Conservation (phyloP, 2,329 filamentous ascomycete genomes). For the Penicillium sp. region DNA sequence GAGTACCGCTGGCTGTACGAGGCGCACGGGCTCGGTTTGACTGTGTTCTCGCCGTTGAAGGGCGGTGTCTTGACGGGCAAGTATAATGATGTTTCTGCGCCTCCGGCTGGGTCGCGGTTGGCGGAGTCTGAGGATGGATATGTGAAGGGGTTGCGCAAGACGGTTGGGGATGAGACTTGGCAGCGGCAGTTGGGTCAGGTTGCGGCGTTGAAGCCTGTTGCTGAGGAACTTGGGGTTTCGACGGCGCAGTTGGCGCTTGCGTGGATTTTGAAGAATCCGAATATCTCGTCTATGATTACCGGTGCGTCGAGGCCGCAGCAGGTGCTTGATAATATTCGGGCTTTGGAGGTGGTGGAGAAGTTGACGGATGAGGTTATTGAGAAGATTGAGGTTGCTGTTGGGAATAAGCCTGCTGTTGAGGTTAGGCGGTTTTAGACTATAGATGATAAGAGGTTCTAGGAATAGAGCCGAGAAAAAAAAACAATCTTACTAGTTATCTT, state of each 20-base stretch:
- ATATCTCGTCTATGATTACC: constrained; percentile 56
- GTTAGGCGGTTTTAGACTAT: constrained; percentile 17
- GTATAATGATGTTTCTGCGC: constrained; percentile 55
- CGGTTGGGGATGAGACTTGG: constrained; percentile 44
- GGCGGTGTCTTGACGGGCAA: constrained; percentile 65
- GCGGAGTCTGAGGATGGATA: constrained; percentile 57
- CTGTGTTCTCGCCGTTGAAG: constrained; percentile 62
- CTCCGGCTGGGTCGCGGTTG: constrained; percentile 59
- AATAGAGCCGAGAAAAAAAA: not conserved
- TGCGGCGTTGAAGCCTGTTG: constrained; percentile 57
- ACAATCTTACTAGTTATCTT: not conserved
- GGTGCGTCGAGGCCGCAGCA: constrained; percentile 49
- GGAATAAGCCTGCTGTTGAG: constrained; percentile 22
- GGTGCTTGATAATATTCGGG: constrained; percentile 43
- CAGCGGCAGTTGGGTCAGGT: constrained; percentile 24
- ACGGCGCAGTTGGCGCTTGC: constrained; percentile 57
- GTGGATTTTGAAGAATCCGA: constrained; percentile 57
- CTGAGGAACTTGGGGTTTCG: constrained; percentile 62
- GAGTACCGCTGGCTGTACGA: constrained; percentile 63
- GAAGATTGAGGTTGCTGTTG: constrained; percentile 46
- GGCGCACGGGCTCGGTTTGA: constrained; percentile 61
- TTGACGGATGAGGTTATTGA: constrained; percentile 47
- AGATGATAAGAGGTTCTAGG: not conserved
- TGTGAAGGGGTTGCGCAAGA: constrained; percentile 48
- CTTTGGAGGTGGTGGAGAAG: constrained; percentile 46